These are phyloP conservation scores for Ensete glaucum DNA, from an alignment of 176 grass and related monocot species.

Conservation along the genomic window DNA sequence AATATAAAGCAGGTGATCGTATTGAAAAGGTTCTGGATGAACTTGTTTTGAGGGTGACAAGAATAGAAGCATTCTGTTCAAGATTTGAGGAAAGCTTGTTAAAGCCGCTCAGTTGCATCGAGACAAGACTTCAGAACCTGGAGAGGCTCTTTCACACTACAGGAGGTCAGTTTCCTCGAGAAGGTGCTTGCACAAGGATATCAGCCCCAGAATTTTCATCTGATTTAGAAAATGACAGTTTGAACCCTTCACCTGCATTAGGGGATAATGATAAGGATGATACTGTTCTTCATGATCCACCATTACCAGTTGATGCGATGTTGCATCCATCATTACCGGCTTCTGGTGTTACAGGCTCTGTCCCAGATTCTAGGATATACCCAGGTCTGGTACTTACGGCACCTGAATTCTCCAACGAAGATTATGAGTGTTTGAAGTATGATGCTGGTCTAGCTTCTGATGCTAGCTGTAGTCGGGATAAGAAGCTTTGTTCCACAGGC, in stretches of 20 bases:
- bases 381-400: conserved; percentile 34
- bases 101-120: conserved; percentile 54
- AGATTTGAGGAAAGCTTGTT: conserved; percentile 70
- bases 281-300: conserved; percentile 24
- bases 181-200: conserved; percentile 22
- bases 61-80: conserved; percentile 65
- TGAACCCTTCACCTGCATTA: conserved; percentile 19
- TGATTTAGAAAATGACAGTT: conserved; percentile 23
- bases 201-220: conserved; percentile 19
- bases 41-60: conserved; percentile 58
- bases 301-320: conserved; percentile 23
- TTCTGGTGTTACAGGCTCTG: neutral
- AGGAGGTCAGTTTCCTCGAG: conserved; percentile 33
- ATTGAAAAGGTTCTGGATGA: conserved; percentile 70
- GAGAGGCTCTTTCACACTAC: conserved; percentile 41
- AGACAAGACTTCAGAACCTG: conserved; percentile 51
- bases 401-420: conserved; percentile 11
- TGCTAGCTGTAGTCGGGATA: conserved; percentile 26
- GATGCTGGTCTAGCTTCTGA: conserved; percentile 15
- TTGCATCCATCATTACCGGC: conserved; percentile 21
- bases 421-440: neutral
- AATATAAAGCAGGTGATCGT: conserved; percentile 14
- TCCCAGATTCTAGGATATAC: conserved; percentile 4
- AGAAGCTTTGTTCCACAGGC: conserved; percentile 1
- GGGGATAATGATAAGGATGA: neutral